phyloP scores from a whole-genome alignment of 2,329 filamentous ascomycete species.

The Aspergillus luchuensis region DNA sequence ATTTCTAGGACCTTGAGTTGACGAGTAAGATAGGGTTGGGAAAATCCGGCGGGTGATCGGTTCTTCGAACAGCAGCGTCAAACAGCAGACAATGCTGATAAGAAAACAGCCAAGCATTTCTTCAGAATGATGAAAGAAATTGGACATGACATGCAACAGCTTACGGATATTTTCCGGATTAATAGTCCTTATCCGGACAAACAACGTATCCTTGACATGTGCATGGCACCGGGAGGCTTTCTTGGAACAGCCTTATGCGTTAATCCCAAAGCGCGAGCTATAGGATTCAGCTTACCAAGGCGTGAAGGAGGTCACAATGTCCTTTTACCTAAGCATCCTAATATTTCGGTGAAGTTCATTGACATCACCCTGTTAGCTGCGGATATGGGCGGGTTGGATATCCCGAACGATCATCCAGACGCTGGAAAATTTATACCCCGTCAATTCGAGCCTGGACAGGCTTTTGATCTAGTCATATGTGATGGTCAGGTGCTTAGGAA shows the following conservation, averaged over 20 bases:
- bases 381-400: slow-evolving; percentile 44
- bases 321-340: neutral
- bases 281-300: slow-evolving; percentile 13
- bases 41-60: slow-evolving; percentile 1
- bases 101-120: slow-evolving; percentile 9
- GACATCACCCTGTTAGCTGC: slow-evolving; percentile 57
- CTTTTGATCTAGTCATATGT: slow-evolving; percentile 52
- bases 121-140: slow-evolving; percentile 15
- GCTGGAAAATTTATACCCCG: slow-evolving; percentile 25
- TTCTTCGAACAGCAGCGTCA: slow-evolving; percentile 17
- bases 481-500: slow-evolving; percentile 52
- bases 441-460: slow-evolving; percentile 25
- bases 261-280: slow-evolving; percentile 38
- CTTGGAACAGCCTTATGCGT: slow-evolving; percentile 39
- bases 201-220: slow-evolving; percentile 53
- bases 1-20: neutral
- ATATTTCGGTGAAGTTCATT: slow-evolving; percentile 28
- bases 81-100: slow-evolving; percentile 10
- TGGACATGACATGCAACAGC: slow-evolving; percentile 10
- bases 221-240: slow-evolving; percentile 60
- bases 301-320: slow-evolving; percentile 8
- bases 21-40: slow-evolving; percentile 8
- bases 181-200: neutral
- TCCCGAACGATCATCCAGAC: slow-evolving; percentile 27
- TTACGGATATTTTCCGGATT: slow-evolving; percentile 15